Evolutionary conservation across 441 rosid species (phyloP), one percentile per base, ranked within the genome.

Genomic region (Pelargonium australe): DNA sequence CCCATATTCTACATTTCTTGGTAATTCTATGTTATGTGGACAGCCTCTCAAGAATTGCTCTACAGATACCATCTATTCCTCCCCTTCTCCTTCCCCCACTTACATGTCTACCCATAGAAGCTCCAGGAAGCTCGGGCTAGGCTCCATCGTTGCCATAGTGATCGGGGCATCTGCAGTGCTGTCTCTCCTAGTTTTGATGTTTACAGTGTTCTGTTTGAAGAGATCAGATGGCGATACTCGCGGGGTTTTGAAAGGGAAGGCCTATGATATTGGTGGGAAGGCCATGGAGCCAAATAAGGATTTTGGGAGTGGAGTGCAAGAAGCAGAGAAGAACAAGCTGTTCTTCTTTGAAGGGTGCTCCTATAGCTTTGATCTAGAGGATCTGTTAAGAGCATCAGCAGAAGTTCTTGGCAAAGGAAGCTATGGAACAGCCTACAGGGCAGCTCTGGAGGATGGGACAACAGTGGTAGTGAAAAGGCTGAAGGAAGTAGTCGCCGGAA

Each of bases 281-380:
- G 70, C 67, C 47, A 82, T 84, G 76, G 83, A 85, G 73, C 85
- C 87, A 13, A 53, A 53, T 5, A 79, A 80, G 63, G 89, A 85
- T 53, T 89, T 89, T 11, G 96, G 92, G 6, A 89, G 96, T 34
- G 96, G 92, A 14, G 88, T 89, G 70, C 96, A 89, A 76, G 87
- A 80, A 73, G 80, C 88, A 7, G 88, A 86, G 77, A 84, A 82
- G 80, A 86, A 86, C 80, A 85, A 82, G 41, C 79, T 87, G 64
- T 82, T 80, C 74, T 87, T 85, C 78, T 83, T 85, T 5, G 87
- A 83, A 25, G 85, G 86, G 14, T 82, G 88, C 31, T 72, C 66
- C 47, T 81, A 79, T 55, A 80, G 71, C 63, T 86, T 86, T 62
- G 87, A 86, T 71, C 86, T 85, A 0, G 92, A 87, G 81, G 92